Percentiles rank a stretch among this genome's conserved stretches.
Conservation (phyloP, 2,329 filamentous ascomycete genomes). For the Stachybotrys elegans region DNA sequence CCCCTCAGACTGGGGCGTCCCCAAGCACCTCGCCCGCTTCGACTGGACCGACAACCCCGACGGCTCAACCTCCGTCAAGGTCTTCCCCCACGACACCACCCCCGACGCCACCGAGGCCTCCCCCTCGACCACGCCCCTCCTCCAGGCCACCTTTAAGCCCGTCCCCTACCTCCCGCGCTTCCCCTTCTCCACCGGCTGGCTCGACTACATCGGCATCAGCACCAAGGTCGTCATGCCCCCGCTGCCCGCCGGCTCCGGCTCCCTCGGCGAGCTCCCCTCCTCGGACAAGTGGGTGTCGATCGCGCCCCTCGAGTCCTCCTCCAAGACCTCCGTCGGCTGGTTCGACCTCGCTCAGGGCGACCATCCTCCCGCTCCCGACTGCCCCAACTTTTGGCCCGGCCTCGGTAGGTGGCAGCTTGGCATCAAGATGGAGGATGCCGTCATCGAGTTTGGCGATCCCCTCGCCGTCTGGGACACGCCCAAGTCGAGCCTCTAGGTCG, state of each 20-base stretch:
- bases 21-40: conserved; percentile 50
- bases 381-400: conserved; percentile 43
- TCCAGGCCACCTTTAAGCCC: conserved; percentile 39
- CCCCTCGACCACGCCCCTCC: conserved; percentile 33
- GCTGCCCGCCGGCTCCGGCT: conserved; percentile 31
- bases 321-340: conserved; percentile 36
- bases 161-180: conserved; percentile 37
- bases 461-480: conserved; percentile 22
- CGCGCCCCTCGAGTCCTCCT: conserved; percentile 22
- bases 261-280: conserved; percentile 36
- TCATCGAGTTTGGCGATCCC: conserved; percentile 22
- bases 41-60: conserved; percentile 33
- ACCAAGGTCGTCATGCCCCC: conserved; percentile 43
- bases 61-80: conserved; percentile 33
- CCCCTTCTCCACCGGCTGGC: conserved; percentile 33
- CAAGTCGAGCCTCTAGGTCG: conserved; percentile 17
- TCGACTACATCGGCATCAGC: conserved; percentile 36
- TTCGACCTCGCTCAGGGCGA: conserved; percentile 39
- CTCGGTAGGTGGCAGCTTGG: conserved; percentile 39
- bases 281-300: conserved; percentile 41
- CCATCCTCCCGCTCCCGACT: conserved; percentile 14
- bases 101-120: conserved; percentile 21
- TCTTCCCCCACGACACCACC: conserved; percentile 37
- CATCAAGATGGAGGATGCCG: conserved; percentile 30
- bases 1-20: conserved; percentile 46